Conservation (phyloP, 768 basidiomycete species). For the Guyanaporus albipodus region DNA sequence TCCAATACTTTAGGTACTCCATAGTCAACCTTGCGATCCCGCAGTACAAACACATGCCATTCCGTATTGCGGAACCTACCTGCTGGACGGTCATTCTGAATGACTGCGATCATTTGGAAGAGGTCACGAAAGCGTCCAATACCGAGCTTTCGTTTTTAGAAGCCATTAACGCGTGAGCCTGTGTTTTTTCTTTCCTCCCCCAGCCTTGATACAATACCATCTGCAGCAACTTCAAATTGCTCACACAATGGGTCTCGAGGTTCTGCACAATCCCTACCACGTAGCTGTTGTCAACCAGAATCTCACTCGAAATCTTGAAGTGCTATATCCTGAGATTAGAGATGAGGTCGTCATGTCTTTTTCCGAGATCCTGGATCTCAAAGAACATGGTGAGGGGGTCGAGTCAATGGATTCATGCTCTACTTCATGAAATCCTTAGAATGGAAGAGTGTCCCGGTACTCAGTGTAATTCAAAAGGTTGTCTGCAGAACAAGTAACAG, state of each 20-base stretch:
- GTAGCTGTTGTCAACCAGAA: background rate
- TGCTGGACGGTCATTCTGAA: background rate
- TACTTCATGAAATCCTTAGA: background rate
- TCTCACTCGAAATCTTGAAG: background rate
- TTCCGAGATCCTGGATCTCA: background rate
- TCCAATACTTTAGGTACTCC: background rate
- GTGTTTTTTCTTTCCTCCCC: too few relatives aligned
- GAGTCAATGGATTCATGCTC: background rate
- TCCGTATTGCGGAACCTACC: background rate
- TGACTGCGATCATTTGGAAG: background rate
- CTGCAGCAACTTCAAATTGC: background rate
- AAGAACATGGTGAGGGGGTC: background rate
- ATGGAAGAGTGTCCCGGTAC: background rate
- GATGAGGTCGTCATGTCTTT: background rate
- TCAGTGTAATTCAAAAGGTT: background rate
- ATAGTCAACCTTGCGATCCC: background rate
- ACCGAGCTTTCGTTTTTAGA: too few relatives aligned
- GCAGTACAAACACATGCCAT: background rate
- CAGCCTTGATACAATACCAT: too few relatives aligned
- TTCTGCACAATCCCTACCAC: background rate
- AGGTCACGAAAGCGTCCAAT: background rate
- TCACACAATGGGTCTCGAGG: background rate
- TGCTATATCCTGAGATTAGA: background rate
- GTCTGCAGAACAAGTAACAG: background rate
- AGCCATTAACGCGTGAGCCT: too few relatives aligned